A percentile compares a stretch with the other conserved stretches of the same genome.
Evolutionary conservation across 768 basidiomycete genomes (phyloP).

Genomic region (Tylopilus rubrobrunneus): DNA sequence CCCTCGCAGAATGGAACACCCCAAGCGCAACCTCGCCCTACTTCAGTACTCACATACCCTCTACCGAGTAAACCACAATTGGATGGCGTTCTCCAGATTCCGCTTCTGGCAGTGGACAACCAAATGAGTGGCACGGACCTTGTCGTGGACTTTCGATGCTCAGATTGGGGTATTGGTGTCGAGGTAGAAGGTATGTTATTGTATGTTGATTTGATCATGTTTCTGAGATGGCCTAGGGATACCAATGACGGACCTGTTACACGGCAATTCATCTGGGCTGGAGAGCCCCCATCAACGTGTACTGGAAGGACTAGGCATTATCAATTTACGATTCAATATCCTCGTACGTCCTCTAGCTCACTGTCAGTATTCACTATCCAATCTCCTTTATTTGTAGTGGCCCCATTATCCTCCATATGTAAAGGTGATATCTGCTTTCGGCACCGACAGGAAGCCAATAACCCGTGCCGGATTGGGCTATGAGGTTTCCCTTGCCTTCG

Average conservation of each 20-base stretch:
- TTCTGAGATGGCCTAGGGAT: conserved; percentile 13
- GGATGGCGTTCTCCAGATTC: conserved; percentile 20
- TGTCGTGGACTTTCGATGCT: conserved; percentile 18
- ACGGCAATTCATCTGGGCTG: conserved; percentile 18
- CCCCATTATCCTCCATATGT: conserved; percentile 23
- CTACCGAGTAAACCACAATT: conserved; percentile 18
- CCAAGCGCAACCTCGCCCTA: not conserved
- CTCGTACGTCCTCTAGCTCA: conserved; percentile 13
- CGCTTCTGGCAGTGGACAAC: conserved; percentile 23
- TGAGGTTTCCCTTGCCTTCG: conserved; percentile 28
- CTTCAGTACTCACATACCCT: conserved; percentile 14
- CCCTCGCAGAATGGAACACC: not conserved
- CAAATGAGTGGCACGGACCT: conserved; percentile 14
- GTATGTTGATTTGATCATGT: not conserved
- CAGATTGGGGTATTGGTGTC: conserved; percentile 24
- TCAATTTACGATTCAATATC: conserved; percentile 19
- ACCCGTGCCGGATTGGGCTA: conserved; percentile 25
- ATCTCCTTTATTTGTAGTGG: conserved; percentile 17
- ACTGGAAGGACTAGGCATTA: conserved; percentile 18
- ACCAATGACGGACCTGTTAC: conserved; percentile 24
- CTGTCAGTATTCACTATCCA: not conserved
- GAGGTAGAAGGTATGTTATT: conserved; percentile 15
- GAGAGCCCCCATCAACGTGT: conserved; percentile 18
- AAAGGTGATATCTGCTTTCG: conserved; percentile 23
- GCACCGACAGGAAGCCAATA: conserved; percentile 13